Evolutionary conservation across 1,284 basidiomycete species (phyloP), one percentile per base, ranked within the genome.

Genomic region (Apiotrichum laibachii): DNA sequence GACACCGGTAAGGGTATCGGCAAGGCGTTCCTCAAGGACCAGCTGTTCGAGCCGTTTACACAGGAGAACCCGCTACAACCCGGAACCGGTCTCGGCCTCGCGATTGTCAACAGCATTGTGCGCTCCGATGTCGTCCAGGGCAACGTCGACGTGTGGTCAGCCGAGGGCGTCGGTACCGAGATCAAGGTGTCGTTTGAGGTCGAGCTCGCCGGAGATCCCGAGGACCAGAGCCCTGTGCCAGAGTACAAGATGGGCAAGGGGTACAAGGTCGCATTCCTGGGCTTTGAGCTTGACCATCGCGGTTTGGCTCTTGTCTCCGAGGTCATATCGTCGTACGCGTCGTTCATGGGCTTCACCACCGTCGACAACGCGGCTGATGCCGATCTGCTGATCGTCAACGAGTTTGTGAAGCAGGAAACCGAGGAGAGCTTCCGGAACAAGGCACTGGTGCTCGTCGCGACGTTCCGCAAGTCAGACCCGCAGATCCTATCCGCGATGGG

Each of bases 1-100:
- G 93, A 98, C 72, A 92, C 92, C 4, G 94, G 93, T 52, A 94
- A 94, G 82, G 91, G 91, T n/a, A 93, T 93, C 60, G 90, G 88
- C 72, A 88, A 89, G 67, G 86, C 87, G 61, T 94, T 94, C 76
- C 78, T 92, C 60, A 90, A 90, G 85, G 92, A 96, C 67, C 92
- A 96, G 78, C 82, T 98, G 2, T 98, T 97, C 80, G 93, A 96
- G 69, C 94, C 94, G 0, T 98, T 98, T 79, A 92, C 93, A 0
- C 94, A 97, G 57, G 81, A 82, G 63, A 77, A 80, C 57, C 77
- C 77, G 0, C 60, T 80, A 11, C 92, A 95, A 70, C 88, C 92
- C 1, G 94, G 94, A 1, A 98, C 94, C 1, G 94, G 94, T 19
- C 84, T 98, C 4, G 94, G 94, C 19, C 85, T 97, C 22, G 93